phyloP scores from a whole-genome alignment of 352 stramenopile genomes.

The Halophytophthora batemanensis region DNA sequence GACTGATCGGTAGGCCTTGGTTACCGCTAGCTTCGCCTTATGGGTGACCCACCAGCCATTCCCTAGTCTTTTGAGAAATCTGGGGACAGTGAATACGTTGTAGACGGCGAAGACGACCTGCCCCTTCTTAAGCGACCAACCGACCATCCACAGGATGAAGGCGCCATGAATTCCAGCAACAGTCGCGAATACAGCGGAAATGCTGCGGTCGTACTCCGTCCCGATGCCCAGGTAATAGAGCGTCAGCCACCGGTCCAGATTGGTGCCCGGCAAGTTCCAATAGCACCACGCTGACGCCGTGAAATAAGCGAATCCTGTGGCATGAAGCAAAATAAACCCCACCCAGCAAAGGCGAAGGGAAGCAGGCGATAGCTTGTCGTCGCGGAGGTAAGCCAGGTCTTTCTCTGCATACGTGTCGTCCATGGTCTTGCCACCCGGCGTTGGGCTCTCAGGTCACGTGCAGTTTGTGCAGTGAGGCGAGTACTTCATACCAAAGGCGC shows the following conservation, averaged over 20 bases:
- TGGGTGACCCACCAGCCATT: too few relatives aligned
- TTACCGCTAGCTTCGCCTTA: background rate
- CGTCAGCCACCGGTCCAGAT: conserved; percentile 11
- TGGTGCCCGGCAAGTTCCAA: conserved; percentile 13
- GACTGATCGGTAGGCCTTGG: conserved; percentile 32
- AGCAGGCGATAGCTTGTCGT: conserved; percentile 7
- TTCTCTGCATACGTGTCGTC: background rate
- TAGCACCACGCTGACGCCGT: conserved; percentile 16
- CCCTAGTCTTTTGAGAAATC: too few relatives aligned
- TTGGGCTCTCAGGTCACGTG: too few relatives aligned
- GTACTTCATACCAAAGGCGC: too few relatives aligned
- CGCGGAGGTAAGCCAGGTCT: background rate
- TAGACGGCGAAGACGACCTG: conserved; percentile 15
- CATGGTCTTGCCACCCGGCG: too few relatives aligned
- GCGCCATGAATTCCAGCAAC: conserved; percentile 9
- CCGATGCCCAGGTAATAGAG: conserved; percentile 13
- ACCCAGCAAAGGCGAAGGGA: conserved; percentile 11
- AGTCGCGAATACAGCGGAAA: conserved; percentile 1
- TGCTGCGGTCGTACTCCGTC: conserved; percentile 2
- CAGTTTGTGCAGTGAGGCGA: too few relatives aligned
- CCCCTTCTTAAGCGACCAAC: conserved; percentile 20
- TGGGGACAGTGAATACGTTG: conserved; percentile 2
- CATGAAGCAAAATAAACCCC: conserved; percentile 11
- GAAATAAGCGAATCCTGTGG: conserved; percentile 11
- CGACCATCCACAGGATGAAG: conserved; percentile 19